Percentiles rank a stretch among this genome's conserved stretches.
These are phyloP conservation scores for Lasiodiplodia gonubiensis DNA, from an alignment of 2,329 filamentous ascomycete species.

Conservation along the genomic window DNA sequence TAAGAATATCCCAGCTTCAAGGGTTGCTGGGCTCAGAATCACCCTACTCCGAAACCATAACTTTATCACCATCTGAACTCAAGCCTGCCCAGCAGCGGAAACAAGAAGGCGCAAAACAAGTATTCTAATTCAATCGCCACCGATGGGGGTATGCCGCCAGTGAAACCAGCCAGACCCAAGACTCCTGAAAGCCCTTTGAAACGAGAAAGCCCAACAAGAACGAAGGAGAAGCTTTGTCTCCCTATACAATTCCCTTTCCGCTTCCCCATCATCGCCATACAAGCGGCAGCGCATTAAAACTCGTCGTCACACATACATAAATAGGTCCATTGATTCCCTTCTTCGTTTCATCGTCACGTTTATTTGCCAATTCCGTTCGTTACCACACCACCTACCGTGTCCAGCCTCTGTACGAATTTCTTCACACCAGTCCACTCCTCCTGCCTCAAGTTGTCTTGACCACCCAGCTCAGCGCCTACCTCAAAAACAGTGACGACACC, in stretches of 20 bases:
- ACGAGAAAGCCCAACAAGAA: slow-evolving; percentile 2
- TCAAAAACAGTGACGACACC: slow-evolving; percentile 92
- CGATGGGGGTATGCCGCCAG: slow-evolving; percentile 23
- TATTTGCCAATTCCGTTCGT: slow-evolving; percentile 19
- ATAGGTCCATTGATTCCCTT: not conserved
- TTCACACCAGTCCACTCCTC: slow-evolving; percentile 96
- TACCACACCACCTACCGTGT: slow-evolving; percentile 43
- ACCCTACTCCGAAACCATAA: too few relatives aligned
- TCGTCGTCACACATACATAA: not conserved
- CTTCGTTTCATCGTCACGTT: not conserved
- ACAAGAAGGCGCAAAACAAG: not conserved
- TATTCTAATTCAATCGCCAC: slow-evolving; percentile 3
- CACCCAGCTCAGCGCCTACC: slow-evolving; percentile 80
- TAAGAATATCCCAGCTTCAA: too few relatives aligned
- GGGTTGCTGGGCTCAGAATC: too few relatives aligned
- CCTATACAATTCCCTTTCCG: not conserved
- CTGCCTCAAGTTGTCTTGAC: slow-evolving; percentile 78
- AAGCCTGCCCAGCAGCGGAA: not conserved
- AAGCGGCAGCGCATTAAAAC: slow-evolving; percentile 2
- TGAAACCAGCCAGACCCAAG: slow-evolving; percentile 14
- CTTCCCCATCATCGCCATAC: not conserved
- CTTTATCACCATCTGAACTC: not conserved
- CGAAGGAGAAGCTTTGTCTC: not conserved
- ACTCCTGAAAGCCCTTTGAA: slow-evolving; percentile 15
- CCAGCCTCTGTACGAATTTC: slow-evolving; percentile 79